Evolutionary conservation across 2,329 filamentous ascomycete genomes (phyloP).

Genomic region (Aspergillus fumigatiaffinis): DNA sequence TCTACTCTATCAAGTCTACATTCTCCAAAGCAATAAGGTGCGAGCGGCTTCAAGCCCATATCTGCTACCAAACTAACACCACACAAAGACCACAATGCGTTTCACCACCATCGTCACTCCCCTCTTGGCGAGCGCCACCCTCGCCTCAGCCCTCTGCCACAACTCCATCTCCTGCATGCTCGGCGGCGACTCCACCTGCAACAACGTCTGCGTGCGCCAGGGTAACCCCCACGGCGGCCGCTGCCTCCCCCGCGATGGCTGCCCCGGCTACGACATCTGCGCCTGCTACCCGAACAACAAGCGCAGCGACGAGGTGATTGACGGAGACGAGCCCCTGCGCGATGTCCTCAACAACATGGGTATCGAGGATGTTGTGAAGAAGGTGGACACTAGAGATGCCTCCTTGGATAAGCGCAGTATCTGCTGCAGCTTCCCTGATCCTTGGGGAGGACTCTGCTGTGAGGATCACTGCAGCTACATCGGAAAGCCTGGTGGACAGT

Average conservation of each 20-base stretch:
- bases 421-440: conserved; percentile 1
- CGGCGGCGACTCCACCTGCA: neutral
- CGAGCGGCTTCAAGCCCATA: too few relatives aligned
- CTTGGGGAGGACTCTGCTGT: neutral
- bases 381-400: neutral
- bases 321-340: neutral
- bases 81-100: too few relatives aligned
- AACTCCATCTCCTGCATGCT: neutral
- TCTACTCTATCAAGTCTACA: too few relatives aligned
- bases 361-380: neutral
- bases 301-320: conserved; percentile 1
- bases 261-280: conserved; percentile 2
- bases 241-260: conserved; percentile 4
- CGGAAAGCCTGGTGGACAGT: conserved; percentile 4
- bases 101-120: too few relatives aligned
- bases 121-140: neutral
- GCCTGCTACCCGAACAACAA: conserved; percentile 4
- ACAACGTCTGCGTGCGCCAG: conserved; percentile 1
- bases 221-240: conserved; percentile 1
- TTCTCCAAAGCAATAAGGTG: too few relatives aligned
- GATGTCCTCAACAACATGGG: neutral
- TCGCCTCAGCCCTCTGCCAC: conserved; percentile 1
- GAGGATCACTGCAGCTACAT: conserved; percentile 1
- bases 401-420: conserved; percentile 1
- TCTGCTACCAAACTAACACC: too few relatives aligned